Conservation (phyloP, 306 rosid genomes). For the Hippophae gyantsensis region DNA sequence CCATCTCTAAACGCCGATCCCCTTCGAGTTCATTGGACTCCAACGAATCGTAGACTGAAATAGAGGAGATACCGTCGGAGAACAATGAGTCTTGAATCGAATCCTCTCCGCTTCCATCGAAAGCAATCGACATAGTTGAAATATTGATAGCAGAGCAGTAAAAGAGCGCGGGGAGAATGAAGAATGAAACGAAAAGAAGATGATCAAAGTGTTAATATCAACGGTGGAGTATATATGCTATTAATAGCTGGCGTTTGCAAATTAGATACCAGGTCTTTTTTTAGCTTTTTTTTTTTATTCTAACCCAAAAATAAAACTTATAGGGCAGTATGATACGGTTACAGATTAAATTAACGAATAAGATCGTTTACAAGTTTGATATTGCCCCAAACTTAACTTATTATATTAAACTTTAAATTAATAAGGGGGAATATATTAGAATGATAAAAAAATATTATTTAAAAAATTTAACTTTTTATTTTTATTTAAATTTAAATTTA, state of each 20-base stretch:
- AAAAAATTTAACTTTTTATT: too few relatives aligned
- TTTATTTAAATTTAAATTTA: too few relatives aligned
- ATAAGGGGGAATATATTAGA: too few relatives aligned
- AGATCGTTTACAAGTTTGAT: too few relatives aligned
- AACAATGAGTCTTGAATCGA: constrained; percentile 33
- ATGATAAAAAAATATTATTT: too few relatives aligned
- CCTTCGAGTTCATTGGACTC: constrained; percentile 6
- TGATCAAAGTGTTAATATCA: background rate
- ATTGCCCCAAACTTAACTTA: too few relatives aligned
- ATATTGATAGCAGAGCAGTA: background rate
- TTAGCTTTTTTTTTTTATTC: too few relatives aligned
- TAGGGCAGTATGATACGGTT: too few relatives aligned
- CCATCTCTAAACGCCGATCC: constrained; percentile 29
- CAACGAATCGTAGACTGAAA: constrained; percentile 35
- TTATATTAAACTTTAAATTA: too few relatives aligned
- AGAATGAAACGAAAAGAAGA: background rate
- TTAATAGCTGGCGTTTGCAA: constrained; percentile 31
- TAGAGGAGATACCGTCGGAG: constrained; percentile 25
- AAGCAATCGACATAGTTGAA: constrained; percentile 43
- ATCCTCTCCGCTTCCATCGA: constrained; percentile 19
- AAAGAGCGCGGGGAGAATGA: background rate
- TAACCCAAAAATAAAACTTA: too few relatives aligned
- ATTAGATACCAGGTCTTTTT: constrained; percentile 3
- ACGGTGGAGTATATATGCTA: constrained; percentile 10
- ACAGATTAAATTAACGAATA: too few relatives aligned